Evolutionary conservation across 192 early-diverging fungal genomes (phyloP).

Genomic region (Dissophora globulifera): DNA sequence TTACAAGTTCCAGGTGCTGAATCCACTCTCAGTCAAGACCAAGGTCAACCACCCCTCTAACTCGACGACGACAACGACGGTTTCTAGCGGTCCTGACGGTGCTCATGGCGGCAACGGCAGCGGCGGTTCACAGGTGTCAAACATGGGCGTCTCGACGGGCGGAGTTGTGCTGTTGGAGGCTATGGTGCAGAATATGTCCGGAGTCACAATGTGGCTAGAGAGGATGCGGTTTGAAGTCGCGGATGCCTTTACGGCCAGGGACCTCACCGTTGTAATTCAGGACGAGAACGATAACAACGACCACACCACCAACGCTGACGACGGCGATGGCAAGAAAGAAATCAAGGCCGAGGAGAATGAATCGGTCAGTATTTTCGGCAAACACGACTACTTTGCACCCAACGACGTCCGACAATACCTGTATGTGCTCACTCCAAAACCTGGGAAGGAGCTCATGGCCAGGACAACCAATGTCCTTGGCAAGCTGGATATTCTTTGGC

Average conservation of each 20-base stretch:
- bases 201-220: conserved; percentile 85
- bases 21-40: conserved; percentile 96
- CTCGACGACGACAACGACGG: too few relatives aligned
- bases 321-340: neutral
- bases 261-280: conserved; percentile 68
- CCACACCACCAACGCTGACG: conserved; percentile 19
- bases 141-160: conserved; percentile 42
- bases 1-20: conserved; percentile 96
- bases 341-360: neutral
- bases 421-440: conserved; percentile 80
- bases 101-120: conserved; percentile 27
- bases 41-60: conserved; percentile 89
- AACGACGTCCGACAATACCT: conserved; percentile 94
- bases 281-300: conserved; percentile 10
- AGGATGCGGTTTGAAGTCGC: conserved; percentile 86
- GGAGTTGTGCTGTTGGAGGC: conserved; percentile 86
- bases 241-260: conserved; percentile 74
- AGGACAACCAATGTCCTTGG: conserved; percentile 86
- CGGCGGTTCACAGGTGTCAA: neutral
- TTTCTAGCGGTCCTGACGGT: too few relatives aligned
- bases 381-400: conserved; percentile 66
- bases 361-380: conserved; percentile 61
- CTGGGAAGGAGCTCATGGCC: conserved; percentile 65
- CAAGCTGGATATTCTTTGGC: conserved; percentile 96
- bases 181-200: conserved; percentile 92